Conservation (phyloP, 73 alveolate species). For the Tetrahymena elliotti region DNA sequence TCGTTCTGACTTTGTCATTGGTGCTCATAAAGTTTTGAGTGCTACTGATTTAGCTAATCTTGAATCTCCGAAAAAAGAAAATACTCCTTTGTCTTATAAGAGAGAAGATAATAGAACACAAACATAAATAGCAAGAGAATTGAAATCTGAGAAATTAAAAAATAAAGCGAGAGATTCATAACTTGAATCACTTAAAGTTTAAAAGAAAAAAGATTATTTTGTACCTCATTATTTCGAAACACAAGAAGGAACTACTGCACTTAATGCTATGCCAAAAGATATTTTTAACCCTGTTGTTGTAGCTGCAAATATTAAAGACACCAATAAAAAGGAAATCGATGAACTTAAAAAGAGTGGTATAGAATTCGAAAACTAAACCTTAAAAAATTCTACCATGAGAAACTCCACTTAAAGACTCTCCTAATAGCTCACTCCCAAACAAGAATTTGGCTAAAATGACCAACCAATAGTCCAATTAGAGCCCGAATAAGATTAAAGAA, state of each 20-base stretch:
- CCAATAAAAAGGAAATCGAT: background rate
- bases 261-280: constrained; percentile 15
- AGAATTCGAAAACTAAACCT: background rate
- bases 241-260: constrained; percentile 13
- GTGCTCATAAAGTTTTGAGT: background rate
- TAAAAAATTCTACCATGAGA: background rate
- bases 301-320: background rate
- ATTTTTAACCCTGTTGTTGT: background rate
- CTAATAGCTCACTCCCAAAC: background rate
- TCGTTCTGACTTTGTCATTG: background rate
- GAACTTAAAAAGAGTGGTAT: background rate
- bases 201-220: constrained; percentile 1
- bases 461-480: background rate
- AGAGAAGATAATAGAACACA: background rate
- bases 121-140: background rate
- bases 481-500: background rate
- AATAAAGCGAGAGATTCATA: background rate
- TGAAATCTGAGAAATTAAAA: background rate
- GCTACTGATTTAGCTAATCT: background rate
- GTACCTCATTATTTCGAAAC: constrained; percentile 34
- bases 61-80: background rate
- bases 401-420: background rate
- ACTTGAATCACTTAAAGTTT: background rate
- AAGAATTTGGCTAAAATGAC: background rate
- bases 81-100: background rate